Base-by-base conservation (phyloP, 2,329 filamentous ascomycete genomes). In the Epichloe amarillans region DNA sequence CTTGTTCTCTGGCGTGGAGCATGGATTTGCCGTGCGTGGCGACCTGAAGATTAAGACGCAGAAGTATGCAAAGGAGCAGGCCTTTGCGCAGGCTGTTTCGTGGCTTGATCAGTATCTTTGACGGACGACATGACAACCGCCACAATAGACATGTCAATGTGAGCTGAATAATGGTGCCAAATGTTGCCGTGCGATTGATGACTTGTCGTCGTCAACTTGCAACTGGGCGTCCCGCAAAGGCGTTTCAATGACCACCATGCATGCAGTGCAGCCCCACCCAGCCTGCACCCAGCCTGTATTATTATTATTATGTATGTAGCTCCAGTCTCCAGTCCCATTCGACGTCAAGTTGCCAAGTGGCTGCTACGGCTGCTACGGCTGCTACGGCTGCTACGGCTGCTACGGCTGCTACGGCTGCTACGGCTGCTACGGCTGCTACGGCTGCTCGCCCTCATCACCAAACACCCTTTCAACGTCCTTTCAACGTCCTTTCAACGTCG, bases 51-150 rank as follows among this genome's bases (percentile, higher is more conserved):
- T 74, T 52, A 68, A 69, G 19, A 56, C 61, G 51, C 68, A 78
- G 61, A 80, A 75, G 66, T 90, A 80, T 62, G 84, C 82, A 35
- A 90, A 90, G 73, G 84, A 91, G 69, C 76, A 82, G 63, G 86
- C 87, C 0, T 90, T 90, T 64, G 68, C 76, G 56, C 86, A 91
- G 72, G 85, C 86, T 26, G 75, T 88, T 49, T 67, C 73, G 52
- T 93, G 85, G 84, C 89, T 91, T 61, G 76, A 84, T 50, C 72
- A 82, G 12, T 42, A 51, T 40, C 26, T 53, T 30, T 30, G 26
- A 30, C 26, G 26, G 26, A 30, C 26, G 26, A 10, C 26, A 11
- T 30, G 0, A 11, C 26, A 10, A 4, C 3, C 26, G 10, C 8
- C 26, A 30, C 26, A 30, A 30, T 4, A 10, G 26, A 30, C 8